These are phyloP conservation scores for Isatis lusitanica DNA, from an alignment of 441 rosid species.

Conservation along the genomic window DNA sequence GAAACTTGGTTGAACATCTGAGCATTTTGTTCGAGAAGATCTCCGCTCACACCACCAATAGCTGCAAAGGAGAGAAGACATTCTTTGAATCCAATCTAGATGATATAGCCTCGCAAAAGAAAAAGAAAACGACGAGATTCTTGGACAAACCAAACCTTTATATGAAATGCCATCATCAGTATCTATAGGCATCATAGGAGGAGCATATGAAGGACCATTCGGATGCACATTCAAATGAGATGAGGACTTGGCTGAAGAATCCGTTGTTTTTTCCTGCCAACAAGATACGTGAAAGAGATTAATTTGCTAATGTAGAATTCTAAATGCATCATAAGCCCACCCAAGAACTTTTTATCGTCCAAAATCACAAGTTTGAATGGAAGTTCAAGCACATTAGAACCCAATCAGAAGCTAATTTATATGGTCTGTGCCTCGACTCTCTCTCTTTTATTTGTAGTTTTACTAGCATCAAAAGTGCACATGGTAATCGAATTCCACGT, in stretches of 20 bases:
- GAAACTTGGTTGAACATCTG: conserved; percentile 77
- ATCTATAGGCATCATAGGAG: conserved; percentile 65
- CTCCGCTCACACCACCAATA: conserved; percentile 80
- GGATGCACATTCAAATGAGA: conserved; percentile 70
- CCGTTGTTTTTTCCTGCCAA: conserved; percentile 71
- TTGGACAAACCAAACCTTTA: conserved; percentile 66
- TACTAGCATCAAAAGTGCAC: neutral
- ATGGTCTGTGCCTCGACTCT: neutral
- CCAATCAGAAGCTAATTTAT: neutral
- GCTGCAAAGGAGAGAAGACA: conserved; percentile 43
- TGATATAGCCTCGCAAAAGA: neutral
- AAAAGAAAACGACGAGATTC: neutral
- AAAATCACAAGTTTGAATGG: conserved; percentile 8
- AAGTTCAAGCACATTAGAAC: neutral
- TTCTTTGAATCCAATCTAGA: conserved; percentile 7
- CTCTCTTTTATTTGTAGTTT: neutral
- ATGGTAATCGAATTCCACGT: conserved; percentile 19
- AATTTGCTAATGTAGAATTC: conserved; percentile 4
- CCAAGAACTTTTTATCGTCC: neutral
- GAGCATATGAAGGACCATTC: conserved; percentile 72
- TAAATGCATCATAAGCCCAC: conserved; percentile 1
- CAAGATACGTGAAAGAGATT: conserved; percentile 14
- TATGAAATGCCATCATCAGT: conserved; percentile 72
- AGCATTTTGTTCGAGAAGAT: conserved; percentile 84
- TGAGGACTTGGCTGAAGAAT: conserved; percentile 66